These are phyloP conservation scores for Fragilariopsis cylindrus DNA, from an alignment of 108 stramenopile genomes.

Conservation along the genomic window DNA sequence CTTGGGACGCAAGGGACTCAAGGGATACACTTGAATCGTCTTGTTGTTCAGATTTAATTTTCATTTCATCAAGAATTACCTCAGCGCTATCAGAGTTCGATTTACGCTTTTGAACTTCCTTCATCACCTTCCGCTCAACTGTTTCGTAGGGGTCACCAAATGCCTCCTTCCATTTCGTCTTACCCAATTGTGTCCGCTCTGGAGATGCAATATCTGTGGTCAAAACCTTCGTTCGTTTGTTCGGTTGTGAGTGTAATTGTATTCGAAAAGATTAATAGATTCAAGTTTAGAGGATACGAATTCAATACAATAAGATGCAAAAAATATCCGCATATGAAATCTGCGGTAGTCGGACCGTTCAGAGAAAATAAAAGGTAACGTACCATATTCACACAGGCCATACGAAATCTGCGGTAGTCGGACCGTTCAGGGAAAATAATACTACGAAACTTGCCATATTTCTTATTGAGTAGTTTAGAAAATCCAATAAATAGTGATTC, in stretches of 20 bases:
- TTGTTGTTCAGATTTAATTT: conserved; percentile 36
- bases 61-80: conserved; percentile 26
- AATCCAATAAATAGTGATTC: conserved; percentile 67
- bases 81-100: conserved; percentile 25
- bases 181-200: conserved; percentile 69
- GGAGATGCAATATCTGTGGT: conserved; percentile 54
- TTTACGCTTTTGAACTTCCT: conserved; percentile 7
- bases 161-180: conserved; percentile 80
- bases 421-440: conserved; percentile 51
- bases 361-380: conserved; percentile 39
- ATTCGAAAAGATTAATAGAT: too few species aligned
- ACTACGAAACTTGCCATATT: conserved; percentile 42
- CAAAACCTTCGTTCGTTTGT: neutral
- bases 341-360: conserved; percentile 48
- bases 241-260: too few species aligned
- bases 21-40: conserved; percentile 51
- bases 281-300: too few species aligned
- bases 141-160: conserved; percentile 76
- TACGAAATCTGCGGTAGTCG: conserved; percentile 64
- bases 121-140: conserved; percentile 44
- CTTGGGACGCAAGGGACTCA: conserved; percentile 27
- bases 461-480: conserved; percentile 51
- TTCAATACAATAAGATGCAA: too few species aligned
- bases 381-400: conserved; percentile 57
- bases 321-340: conserved; percentile 40